Evolutionary conservation across 257 asterid species (phyloP), one percentile per base, ranked within the genome.

Genomic region (Oldenlandia corymbosa): DNA sequence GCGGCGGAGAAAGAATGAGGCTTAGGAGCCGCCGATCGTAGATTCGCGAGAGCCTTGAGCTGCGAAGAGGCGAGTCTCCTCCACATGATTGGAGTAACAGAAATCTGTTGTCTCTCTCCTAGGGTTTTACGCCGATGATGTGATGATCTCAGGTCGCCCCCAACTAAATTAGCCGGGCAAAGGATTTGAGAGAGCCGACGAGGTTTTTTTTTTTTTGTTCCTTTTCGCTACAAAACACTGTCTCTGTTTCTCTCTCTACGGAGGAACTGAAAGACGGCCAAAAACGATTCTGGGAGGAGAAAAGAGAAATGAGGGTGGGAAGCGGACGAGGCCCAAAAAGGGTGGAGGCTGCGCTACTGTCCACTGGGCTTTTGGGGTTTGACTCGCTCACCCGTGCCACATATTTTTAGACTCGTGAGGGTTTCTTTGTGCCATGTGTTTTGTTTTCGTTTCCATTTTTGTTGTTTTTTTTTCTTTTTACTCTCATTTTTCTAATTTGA

Each of bases 121-220:
- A 65, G 70, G 74, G 71, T 65, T 73, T 32, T 7, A 6, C 14
- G 12, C n/a, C 26, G 32, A 32, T 74, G 4, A 10, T 72, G 87
- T 74, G 4, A 10, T 72, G 87, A 66, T 88, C 89, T 76, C 84
- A 78, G 96, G 85, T 83, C 72, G 69, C 79, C 84, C 69, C 80
- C 17, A 24, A 56, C 41, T n/a, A 31, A 31, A 16, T 54, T 36
- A 20, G 61, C 11, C 32, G 61, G 37, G 46, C 45, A 56, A 2
- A 6, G 26, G n/a, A n/a, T n/a, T 2, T 2, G 20, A 42, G 27
- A 28, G 21, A 47, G 57, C 42, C 27, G 23, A 5, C 23, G 60
- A 42, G 51, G 62, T 10, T 23, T 50, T 26, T 41, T n/a, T 23
- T 59, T n/a, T 56, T 59, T 45, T 7, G 8, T 9, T 45, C 5